Percentiles rank a stretch among this genome's conserved stretches.
Evolutionary conservation across 495 filamentous ascomycete species (phyloP).

Genomic region (Hypoxylon perforatum): DNA sequence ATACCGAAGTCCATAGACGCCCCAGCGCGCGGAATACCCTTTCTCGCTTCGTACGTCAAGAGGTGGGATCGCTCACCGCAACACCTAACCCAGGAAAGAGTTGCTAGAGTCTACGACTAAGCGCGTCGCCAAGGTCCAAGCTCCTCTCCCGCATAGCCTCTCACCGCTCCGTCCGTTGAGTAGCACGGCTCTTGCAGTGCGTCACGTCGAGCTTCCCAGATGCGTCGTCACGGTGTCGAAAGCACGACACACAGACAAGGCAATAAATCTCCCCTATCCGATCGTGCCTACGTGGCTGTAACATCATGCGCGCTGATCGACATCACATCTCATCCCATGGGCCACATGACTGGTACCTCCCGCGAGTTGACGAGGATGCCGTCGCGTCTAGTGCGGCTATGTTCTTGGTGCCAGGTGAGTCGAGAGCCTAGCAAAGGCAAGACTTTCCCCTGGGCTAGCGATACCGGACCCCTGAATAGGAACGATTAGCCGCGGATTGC

Average conservation of each 20-base stretch:
- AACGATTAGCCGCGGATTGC: constrained; percentile 30
- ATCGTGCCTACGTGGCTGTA: constrained; percentile 27
- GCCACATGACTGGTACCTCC: neutral
- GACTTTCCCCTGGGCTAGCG: neutral
- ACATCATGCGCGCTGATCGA: constrained; percentile 19
- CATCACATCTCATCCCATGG: too few relatives aligned
- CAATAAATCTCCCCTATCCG: neutral
- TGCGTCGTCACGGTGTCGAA: neutral
- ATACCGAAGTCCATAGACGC: too few relatives aligned
- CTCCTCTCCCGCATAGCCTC: too few relatives aligned
- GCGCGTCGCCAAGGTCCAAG: neutral
- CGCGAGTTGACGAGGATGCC: neutral
- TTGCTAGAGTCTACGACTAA: neutral
- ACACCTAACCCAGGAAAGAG: neutral
- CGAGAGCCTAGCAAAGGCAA: neutral
- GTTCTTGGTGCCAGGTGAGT: neutral
- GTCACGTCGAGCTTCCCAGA: neutral
- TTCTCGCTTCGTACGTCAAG: neutral
- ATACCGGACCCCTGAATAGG: constrained; percentile 7
- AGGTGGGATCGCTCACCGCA: neutral
- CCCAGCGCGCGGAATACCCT: too few relatives aligned
- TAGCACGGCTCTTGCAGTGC: neutral
- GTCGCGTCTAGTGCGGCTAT: constrained; percentile 4
- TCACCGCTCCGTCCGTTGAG: neutral
- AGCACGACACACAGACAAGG: neutral